Evolutionary conservation across 116 monocot genomes (phyloP), one percentile per base, ranked within the genome.

Genomic region (Posidonia oceanica): DNA sequence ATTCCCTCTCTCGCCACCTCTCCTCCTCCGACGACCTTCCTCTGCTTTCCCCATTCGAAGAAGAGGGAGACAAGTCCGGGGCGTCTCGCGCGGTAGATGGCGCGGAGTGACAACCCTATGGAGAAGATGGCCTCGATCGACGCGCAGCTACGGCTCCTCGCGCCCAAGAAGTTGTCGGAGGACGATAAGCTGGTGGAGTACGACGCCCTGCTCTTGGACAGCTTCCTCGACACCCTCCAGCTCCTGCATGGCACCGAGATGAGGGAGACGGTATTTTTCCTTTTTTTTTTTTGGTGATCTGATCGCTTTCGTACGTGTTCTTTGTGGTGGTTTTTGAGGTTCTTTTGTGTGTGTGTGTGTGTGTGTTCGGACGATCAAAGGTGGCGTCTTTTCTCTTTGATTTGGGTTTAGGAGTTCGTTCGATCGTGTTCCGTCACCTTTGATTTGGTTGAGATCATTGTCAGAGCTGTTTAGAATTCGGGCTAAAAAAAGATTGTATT

Each of bases 131-230:
- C 86, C 59, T 96, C 96, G 59, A 91, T 96, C 22, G 96, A 96
- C 51, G 96, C 96, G 8, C 96, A 96, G 63, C 72, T 96, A 80
- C 54, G 96, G 75, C 78, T 88, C 4, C 77, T 96, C 52, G 96
- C 87, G 67, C 96, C 96, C 60, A 71, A 39, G 69, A 96, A 96
- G 83, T 81, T 96, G 22, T 96, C 96, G 16, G 96, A 96, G 69
- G 96, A 96, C 67, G 96, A 96, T 64, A 96, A 91, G 79, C 80
- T 96, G 21, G 88, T 96, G 40, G 96, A 96, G 75, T 96, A 91
- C 65, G 96, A 89, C 15, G 96, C 96, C 14, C 78, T 96, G 5
- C 89, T 96, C 20, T 71, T 91, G n/a, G 96, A 96, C 79, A 80
- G 96, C 39, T 88, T 95, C 79, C 84, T 95, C 51, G 96, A 96